phyloP scores from a whole-genome alignment of 139 green algal species.

The Picochlorum sp. region DNA sequence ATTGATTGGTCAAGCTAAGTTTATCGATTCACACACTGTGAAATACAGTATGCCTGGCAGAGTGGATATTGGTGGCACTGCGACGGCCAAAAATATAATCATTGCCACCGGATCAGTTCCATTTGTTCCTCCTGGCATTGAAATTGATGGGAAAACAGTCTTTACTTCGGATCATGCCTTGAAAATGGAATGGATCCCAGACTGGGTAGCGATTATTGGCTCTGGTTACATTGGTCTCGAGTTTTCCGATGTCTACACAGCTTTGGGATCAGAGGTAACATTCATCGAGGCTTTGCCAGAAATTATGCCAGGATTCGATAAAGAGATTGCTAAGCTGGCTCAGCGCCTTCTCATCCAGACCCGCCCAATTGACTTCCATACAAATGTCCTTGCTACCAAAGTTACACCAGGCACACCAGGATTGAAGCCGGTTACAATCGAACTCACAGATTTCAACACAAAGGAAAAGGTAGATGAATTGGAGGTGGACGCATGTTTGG shows the following conservation, averaged over 20 bases:
- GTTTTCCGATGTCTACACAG: conserved; percentile 98
- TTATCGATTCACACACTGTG: conserved; percentile 72
- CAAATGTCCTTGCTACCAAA: conserved; percentile 82
- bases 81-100: conserved; percentile 91
- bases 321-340: conserved; percentile 85
- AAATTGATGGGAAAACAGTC: conserved; percentile 98
- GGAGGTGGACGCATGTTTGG: conserved; percentile 88
- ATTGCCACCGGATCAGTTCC: conserved; percentile 94
- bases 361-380: conserved; percentile 92
- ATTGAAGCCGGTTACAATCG: conserved; percentile 90
- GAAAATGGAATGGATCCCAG: conserved; percentile 96
- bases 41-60: conserved; percentile 81
- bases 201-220: conserved; percentile 98
- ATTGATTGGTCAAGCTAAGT: conserved; percentile 73
- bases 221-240: conserved; percentile 98
- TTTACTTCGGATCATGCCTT: conserved; percentile 97
- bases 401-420: conserved; percentile 63
- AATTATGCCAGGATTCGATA: conserved; percentile 97
- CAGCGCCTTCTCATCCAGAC: conserved; percentile 89
- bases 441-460: conserved; percentile 98
- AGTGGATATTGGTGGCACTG: conserved; percentile 80
- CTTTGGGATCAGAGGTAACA: conserved; percentile 88
- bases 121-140: conserved; percentile 95
- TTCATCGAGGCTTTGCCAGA: conserved; percentile 97
- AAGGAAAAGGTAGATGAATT: conserved; percentile 90